phyloP scores from a whole-genome alignment of 2,329 filamentous ascomycete genomes.

The Pyrenophora seminiperda region DNA sequence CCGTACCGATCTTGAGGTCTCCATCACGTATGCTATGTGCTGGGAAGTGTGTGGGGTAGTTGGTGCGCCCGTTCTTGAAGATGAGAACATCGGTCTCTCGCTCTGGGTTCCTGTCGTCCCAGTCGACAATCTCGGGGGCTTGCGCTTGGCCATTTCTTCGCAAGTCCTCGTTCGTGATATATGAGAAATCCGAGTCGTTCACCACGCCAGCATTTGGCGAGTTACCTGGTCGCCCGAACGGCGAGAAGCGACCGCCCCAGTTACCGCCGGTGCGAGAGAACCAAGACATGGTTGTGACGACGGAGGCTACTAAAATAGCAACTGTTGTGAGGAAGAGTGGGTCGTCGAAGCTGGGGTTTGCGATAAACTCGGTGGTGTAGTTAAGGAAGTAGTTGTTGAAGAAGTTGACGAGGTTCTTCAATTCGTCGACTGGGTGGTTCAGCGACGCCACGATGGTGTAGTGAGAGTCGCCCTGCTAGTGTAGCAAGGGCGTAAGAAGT shows the following conservation, averaged over 20 bases:
- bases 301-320: slow-evolving; percentile 45
- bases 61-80: slow-evolving; percentile 69
- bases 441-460: slow-evolving; percentile 45
- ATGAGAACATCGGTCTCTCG: slow-evolving; percentile 72
- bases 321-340: slow-evolving; percentile 41
- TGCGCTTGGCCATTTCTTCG: slow-evolving; percentile 52
- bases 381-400: slow-evolving; percentile 37
- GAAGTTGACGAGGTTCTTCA: slow-evolving; percentile 45
- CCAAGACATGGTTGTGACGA: slow-evolving; percentile 55
- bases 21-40: slow-evolving; percentile 77
- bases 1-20: slow-evolving; percentile 68
- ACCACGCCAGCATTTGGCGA: slow-evolving; percentile 59
- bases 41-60: slow-evolving; percentile 73
- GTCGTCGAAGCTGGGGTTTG: slow-evolving; percentile 42
- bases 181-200: slow-evolving; percentile 77
- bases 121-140: slow-evolving; percentile 45
- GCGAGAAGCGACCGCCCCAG: slow-evolving; percentile 55
- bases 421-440: slow-evolving; percentile 40
- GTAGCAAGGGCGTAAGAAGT: slow-evolving; percentile 21
- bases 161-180: slow-evolving; percentile 80
- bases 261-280: slow-evolving; percentile 51
- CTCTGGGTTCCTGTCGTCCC: slow-evolving; percentile 48
- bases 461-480: slow-evolving; percentile 18
- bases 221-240: slow-evolving; percentile 53
- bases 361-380: slow-evolving; percentile 34